Percentiles rank a stretch among this genome's conserved stretches.
phyloP scores from a whole-genome alignment of 495 filamentous ascomycete genomes.

The Penicillium bovifimosum region DNA sequence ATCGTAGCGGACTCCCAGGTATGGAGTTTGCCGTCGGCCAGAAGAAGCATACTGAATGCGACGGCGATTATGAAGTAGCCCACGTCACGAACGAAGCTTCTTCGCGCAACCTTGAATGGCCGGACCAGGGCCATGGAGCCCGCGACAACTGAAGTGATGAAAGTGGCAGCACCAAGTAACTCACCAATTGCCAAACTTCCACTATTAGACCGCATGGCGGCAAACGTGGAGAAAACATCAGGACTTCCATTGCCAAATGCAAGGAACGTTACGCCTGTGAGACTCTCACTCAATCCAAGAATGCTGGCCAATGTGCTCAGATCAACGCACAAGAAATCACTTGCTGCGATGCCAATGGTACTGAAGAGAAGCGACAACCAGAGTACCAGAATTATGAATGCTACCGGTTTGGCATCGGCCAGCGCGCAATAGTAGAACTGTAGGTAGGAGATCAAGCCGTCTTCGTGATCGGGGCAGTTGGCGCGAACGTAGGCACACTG shows the following conservation, averaged over 20 bases:
- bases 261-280: conserved; percentile 94
- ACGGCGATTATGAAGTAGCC: conserved; percentile 88
- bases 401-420: conserved; percentile 62
- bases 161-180: conserved; percentile 89
- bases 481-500: conserved; percentile 80
- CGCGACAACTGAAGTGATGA: conserved; percentile 94
- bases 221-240: conserved; percentile 97
- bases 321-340: conserved; percentile 97
- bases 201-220: conserved; percentile 93
- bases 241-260: conserved; percentile 99
- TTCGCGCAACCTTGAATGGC: conserved; percentile 83
- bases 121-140: conserved; percentile 96
- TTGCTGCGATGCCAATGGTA: conserved; percentile 97
- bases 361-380: conserved; percentile 94
- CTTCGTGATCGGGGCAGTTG: conserved; percentile 85
- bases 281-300: conserved; percentile 88
- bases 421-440: conserved; percentile 86
- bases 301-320: conserved; percentile 84
- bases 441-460: conserved; percentile 84
- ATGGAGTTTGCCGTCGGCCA: conserved; percentile 78
- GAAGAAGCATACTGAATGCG: conserved; percentile 78
- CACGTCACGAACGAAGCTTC: conserved; percentile 88
- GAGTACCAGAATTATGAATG: conserved; percentile 66
- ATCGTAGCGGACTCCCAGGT: conserved; percentile 86
- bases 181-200: conserved; percentile 95